phyloP scores from a whole-genome alignment of 768 basidiomycete species.

The Phylloporus arenicola region DNA sequence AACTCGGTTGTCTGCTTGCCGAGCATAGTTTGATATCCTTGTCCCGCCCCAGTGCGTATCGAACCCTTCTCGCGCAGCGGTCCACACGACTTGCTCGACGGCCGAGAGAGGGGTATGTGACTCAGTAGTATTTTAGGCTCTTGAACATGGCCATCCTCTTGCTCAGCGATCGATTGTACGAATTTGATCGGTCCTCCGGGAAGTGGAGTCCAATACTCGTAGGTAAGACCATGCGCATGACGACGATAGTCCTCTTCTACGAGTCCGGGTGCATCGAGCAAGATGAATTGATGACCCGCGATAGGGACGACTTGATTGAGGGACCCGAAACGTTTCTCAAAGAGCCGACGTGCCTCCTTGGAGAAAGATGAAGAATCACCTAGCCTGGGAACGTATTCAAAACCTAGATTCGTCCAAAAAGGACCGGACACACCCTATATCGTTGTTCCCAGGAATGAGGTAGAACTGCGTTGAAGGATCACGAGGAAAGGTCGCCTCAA shows the following conservation, averaged over 20 bases:
- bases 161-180: constrained; percentile 41
- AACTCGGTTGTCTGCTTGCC: constrained; percentile 76
- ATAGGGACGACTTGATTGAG: constrained; percentile 58
- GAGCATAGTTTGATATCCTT: constrained; percentile 77
- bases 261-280: constrained; percentile 71
- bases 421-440: constrained; percentile 52
- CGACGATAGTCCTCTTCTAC: constrained; percentile 79
- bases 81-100: constrained; percentile 72
- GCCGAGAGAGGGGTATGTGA: constrained; percentile 81
- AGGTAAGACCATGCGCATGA: constrained; percentile 43
- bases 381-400: constrained; percentile 37
- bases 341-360: constrained; percentile 52
- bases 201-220: constrained; percentile 52
- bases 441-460: constrained; percentile 78
- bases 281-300: constrained; percentile 66
- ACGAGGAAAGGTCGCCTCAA: constrained; percentile 54
- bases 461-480: constrained; percentile 39
- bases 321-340: constrained; percentile 58
- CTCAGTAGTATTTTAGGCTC: constrained; percentile 57
- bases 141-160: constrained; percentile 15
- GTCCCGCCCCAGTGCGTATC: constrained; percentile 71
- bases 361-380: constrained; percentile 49
- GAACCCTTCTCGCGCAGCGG: constrained; percentile 65
- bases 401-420: neutral
- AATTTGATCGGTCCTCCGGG: constrained; percentile 56